Base-by-base conservation (phyloP, 2,329 filamentous ascomycete species). In the Xylaria sp. region DNA sequence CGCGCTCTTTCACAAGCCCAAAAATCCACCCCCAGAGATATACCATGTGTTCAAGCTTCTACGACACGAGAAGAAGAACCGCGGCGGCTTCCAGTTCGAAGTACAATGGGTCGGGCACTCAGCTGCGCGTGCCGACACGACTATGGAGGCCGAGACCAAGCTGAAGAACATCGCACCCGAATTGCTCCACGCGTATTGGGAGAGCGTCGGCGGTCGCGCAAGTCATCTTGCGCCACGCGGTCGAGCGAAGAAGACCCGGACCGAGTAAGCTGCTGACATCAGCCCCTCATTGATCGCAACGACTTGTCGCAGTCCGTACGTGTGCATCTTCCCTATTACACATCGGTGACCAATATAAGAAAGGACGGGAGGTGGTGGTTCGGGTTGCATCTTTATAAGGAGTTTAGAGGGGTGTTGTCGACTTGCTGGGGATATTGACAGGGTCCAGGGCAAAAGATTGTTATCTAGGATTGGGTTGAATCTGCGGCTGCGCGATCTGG, bases 41-140 rank as follows among this genome's bases (percentile, higher is more conserved):
- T 78, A 78, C 51, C 71, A 72, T 57, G 73, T 76, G 22, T 77
- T 73, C 60, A 73, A 71, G 36, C 65, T 78, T 27, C 64, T 77
- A 15, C 44, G 67, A 3, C 75, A 78, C 61, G 69, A 76, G 58
- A 77, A 72, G 68, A 72, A 69, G 31, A 50, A 61, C n/a, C 66
- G 71, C 55, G 72, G 74, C 1, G 72, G 71, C 15, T 77, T 77
- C 61, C 67, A 74, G 44, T 71, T 77, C 44, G 73, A 76, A 61
- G 73, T 78, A 2, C 77, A 78, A 56, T 78, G 77, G 77, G 75
- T 78, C 1, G 77, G 77, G 2, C 75, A 78, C 60, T 70, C 76
- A 9, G 55, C 69, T 5, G 72, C 65, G n/a, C 72, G 61, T 17
- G 70, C 65, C 20, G 73, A 77, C 63, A 78, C 76, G 1, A 68